Evolutionary conservation across 768 basidiomycete genomes (phyloP).

Genomic region (Auricularia heimuer): DNA sequence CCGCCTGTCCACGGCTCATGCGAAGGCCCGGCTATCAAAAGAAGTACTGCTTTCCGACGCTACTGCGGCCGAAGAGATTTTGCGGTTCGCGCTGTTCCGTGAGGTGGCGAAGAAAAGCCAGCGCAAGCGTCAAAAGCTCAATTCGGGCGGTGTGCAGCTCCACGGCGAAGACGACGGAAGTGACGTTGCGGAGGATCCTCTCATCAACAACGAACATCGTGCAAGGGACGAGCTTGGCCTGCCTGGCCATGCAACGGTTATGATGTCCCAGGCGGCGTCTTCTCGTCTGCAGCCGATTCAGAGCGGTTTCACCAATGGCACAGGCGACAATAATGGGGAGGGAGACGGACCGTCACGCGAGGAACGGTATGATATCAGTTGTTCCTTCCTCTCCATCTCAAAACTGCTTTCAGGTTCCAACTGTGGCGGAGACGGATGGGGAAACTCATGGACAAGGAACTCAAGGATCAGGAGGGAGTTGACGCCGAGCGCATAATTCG

Average conservation of each 20-base stretch:
- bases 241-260: too few relatives aligned
- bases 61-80: slow-evolving; percentile 82
- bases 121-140: slow-evolving; percentile 80
- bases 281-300: too few relatives aligned
- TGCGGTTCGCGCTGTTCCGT: slow-evolving; percentile 95
- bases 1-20: slow-evolving; percentile 95
- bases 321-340: slow-evolving; percentile 38
- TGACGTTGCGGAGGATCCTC: slow-evolving; percentile 11
- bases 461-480: slow-evolving; percentile 71
- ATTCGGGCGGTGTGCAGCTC: slow-evolving; percentile 43
- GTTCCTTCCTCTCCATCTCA: too few relatives aligned
- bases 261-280: too few relatives aligned
- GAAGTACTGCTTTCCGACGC: slow-evolving; percentile 84
- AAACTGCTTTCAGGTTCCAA: slow-evolving; percentile 40
- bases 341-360: slow-evolving; percentile 39
- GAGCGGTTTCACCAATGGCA: slow-evolving; percentile 10
- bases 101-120: slow-evolving; percentile 80
- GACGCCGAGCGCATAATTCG: slow-evolving; percentile 61
- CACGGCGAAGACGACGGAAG: slow-evolving; percentile 32
- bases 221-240: too few relatives aligned
- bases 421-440: slow-evolving; percentile 77
- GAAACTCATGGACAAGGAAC: slow-evolving; percentile 50
- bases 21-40: slow-evolving; percentile 82
- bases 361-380: too few relatives aligned
- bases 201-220: too few relatives aligned